These are phyloP conservation scores for Cytospora leucostoma DNA, from an alignment of 2,329 filamentous ascomycete species.

Conservation along the genomic window DNA sequence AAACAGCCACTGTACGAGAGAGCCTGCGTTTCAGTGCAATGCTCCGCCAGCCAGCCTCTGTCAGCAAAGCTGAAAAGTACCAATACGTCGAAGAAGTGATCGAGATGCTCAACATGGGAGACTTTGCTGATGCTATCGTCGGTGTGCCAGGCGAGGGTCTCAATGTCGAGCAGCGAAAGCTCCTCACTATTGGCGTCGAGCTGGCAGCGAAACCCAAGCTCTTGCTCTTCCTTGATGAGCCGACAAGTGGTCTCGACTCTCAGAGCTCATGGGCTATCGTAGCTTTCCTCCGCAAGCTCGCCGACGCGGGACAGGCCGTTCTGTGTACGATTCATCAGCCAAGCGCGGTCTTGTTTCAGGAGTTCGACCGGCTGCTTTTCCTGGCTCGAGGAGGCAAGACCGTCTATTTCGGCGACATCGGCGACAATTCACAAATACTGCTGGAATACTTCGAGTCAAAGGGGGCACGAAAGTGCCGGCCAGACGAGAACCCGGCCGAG, in stretches of 20 bases:
- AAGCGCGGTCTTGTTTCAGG: slow-evolving; percentile 53
- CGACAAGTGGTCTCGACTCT: slow-evolving; percentile 62
- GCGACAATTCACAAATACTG: slow-evolving; percentile 57
- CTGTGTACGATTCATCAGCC: slow-evolving; percentile 60
- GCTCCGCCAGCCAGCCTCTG: slow-evolving; percentile 56
- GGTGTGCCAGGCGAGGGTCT: slow-evolving; percentile 63
- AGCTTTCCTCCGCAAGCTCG: slow-evolving; percentile 62
- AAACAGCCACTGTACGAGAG: slow-evolving; percentile 57
- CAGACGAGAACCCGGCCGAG: slow-evolving; percentile 72
- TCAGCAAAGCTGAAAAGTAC: slow-evolving; percentile 59
- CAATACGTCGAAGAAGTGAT: slow-evolving; percentile 66
- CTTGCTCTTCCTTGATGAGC: slow-evolving; percentile 64
- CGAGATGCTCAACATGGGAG: slow-evolving; percentile 65
- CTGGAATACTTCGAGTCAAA: slow-evolving; percentile 66
- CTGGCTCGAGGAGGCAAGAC: slow-evolving; percentile 66
- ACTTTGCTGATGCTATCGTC: slow-evolving; percentile 67
- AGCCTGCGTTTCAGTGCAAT: slow-evolving; percentile 57
- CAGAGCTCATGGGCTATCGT: slow-evolving; percentile 66
- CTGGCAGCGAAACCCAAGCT: slow-evolving; percentile 59
- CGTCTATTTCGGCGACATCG: slow-evolving; percentile 70
- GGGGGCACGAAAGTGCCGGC: slow-evolving; percentile 60
- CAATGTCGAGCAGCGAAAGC: slow-evolving; percentile 63
- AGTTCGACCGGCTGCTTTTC: slow-evolving; percentile 64
- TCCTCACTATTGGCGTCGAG: slow-evolving; percentile 63
- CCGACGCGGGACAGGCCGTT: slow-evolving; percentile 55